A percentile compares a stretch with the other conserved stretches of the same genome.
Conservation (phyloP, 208 protist genomes). For the Crithidia brevicula region DNA sequence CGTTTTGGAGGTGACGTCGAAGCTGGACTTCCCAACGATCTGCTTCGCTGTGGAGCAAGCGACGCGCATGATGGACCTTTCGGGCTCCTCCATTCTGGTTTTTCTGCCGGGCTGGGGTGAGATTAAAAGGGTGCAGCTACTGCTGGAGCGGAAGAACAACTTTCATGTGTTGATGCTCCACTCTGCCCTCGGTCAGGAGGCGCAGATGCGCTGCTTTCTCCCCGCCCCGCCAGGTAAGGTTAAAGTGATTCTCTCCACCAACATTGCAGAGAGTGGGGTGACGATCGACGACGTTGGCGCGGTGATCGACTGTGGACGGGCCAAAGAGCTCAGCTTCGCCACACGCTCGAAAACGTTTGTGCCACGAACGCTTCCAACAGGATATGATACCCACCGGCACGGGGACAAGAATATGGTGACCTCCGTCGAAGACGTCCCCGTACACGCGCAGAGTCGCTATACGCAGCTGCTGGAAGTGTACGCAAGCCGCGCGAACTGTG, state of each 20-base stretch:
- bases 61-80: conserved; percentile 70
- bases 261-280: conserved; percentile 99
- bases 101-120: conserved; percentile 95
- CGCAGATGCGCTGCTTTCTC: conserved; percentile 98
- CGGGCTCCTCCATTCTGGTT: conserved; percentile 81
- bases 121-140: conserved; percentile 73
- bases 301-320: conserved; percentile 97
- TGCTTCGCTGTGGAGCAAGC: conserved; percentile 88
- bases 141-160: conserved; percentile 70
- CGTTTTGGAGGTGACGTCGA: conserved; percentile 57
- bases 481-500: conserved; percentile 88
- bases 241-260: conserved; percentile 99
- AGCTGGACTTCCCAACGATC: conserved; percentile 83
- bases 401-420: conserved; percentile 4
- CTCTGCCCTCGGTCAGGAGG: conserved; percentile 94
- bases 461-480: conserved; percentile 81
- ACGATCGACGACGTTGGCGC: conserved; percentile 99
- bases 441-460: conserved; percentile 17
- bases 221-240: conserved; percentile 86
- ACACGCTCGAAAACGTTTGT: conserved; percentile 38
- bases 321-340: conserved; percentile 96
- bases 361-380: conserved; percentile 37
- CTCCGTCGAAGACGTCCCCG: neutral
- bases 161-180: conserved; percentile 88
- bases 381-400: conserved; percentile 30